These are phyloP conservation scores for Fragilariopsis cylindrus DNA, from an alignment of 108 stramenopile genomes.

Conservation along the genomic window DNA sequence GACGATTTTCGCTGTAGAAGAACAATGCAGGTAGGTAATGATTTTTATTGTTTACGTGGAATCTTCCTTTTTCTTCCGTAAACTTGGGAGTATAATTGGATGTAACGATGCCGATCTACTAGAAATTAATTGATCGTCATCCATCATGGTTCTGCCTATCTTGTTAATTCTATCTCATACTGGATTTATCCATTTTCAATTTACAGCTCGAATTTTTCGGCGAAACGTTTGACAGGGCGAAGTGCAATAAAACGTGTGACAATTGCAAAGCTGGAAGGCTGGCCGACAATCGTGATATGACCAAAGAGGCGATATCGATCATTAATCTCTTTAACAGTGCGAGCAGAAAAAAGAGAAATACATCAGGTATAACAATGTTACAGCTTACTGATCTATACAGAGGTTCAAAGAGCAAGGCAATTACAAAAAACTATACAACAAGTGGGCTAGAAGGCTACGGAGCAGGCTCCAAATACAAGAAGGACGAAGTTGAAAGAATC, in stretches of 20 bases:
- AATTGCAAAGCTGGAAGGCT: conserved; percentile 77
- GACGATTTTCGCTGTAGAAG: conserved; percentile 83
- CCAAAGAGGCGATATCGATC: conserved; percentile 54
- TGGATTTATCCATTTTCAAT: no score
- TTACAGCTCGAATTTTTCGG: conserved; percentile 84
- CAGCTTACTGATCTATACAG: conserved; percentile 77
- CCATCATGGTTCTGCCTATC: no score
- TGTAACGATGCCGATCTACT: no score
- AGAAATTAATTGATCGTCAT: no score
- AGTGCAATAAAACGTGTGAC: conserved; percentile 87
- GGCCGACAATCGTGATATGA: conserved; percentile 64
- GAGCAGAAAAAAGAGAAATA: conserved; percentile 34
- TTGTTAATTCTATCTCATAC: no score
- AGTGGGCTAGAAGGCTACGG: conserved; percentile 51
- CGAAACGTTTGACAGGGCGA: conserved; percentile 71
- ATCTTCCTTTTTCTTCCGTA: no score
- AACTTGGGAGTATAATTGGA: no score
- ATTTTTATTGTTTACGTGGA: no score
- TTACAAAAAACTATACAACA: conserved; percentile 53
- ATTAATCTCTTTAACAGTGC: conserved; percentile 53
- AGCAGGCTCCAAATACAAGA: conserved; percentile 63
- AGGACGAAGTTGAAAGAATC: conserved; percentile 67
- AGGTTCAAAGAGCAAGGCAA: conserved; percentile 68
- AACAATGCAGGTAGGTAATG: conserved; percentile 57
- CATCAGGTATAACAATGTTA: conserved; percentile 62